Conservation (phyloP, 306 rosid genomes). For the Castanea sativa region DNA sequence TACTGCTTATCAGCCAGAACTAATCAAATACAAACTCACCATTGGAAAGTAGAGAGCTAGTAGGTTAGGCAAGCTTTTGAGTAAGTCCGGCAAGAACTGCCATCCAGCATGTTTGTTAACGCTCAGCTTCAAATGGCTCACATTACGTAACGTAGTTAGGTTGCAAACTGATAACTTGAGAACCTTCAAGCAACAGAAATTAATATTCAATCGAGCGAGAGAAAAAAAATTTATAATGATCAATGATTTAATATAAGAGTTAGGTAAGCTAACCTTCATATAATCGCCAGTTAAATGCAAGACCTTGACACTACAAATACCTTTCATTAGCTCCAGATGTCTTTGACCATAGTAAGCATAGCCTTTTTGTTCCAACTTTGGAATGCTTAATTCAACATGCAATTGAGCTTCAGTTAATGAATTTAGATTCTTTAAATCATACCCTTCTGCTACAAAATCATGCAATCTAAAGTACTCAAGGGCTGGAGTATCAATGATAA, state of each 20-base stretch:
- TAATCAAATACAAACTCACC: neutral
- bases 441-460: neutral
- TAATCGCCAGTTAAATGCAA: neutral
- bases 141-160: neutral
- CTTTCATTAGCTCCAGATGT: neutral
- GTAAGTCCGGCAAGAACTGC: neutral
- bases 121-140: neutral
- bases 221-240: no score
- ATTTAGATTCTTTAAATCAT: neutral
- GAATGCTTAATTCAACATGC: neutral
- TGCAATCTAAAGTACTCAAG: neutral
- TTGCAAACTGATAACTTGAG: neutral
- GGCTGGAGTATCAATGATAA: neutral
- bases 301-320: neutral
- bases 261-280: neutral
- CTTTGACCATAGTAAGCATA: neutral
- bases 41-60: neutral
- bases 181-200: neutral
- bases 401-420: neutral
- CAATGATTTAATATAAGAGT: neutral
- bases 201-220: neutral
- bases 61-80: neutral
- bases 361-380: neutral
- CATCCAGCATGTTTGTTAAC: neutral
- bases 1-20: neutral